These are phyloP conservation scores for Coniochaeta sp. DNA, from an alignment of 2,329 filamentous ascomycete species.

Conservation along the genomic window DNA sequence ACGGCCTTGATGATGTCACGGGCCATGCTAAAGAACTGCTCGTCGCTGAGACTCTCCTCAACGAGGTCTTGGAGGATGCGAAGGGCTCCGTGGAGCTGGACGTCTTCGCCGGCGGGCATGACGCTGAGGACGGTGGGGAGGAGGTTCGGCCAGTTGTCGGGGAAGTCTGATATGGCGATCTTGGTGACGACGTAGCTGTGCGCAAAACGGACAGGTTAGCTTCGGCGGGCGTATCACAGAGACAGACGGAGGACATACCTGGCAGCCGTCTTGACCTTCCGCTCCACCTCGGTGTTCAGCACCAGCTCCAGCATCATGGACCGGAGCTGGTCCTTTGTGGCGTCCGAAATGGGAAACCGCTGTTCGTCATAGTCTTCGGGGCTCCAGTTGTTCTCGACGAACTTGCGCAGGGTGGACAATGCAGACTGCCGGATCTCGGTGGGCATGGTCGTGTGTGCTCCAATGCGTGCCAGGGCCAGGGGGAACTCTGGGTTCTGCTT, in stretches of 20 bases:
- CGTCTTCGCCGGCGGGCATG: conserved; percentile 68
- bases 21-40: conserved; percentile 89
- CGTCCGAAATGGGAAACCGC: conserved; percentile 62
- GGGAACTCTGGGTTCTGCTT: conserved; percentile 68
- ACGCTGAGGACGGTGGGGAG: conserved; percentile 73
- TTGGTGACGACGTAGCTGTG: conserved; percentile 73
- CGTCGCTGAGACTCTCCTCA: conserved; percentile 87
- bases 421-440: conserved; percentile 76
- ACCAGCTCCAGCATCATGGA: conserved; percentile 70
- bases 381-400: conserved; percentile 81
- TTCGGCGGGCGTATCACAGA: conserved; percentile 5
- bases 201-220: not conserved
- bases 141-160: conserved; percentile 88
- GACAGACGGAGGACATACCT: conserved; percentile 52
- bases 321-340: conserved; percentile 67
- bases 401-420: conserved; percentile 70
- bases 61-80: conserved; percentile 85
- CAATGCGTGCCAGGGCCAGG: conserved; percentile 72
- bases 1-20: conserved; percentile 77
- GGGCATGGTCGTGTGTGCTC: conserved; percentile 65
- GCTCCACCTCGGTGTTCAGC: conserved; percentile 64
- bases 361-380: conserved; percentile 61
- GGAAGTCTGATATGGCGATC: conserved; percentile 88
- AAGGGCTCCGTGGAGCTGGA: conserved; percentile 81
- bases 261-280: conserved; percentile 83